Evolutionary conservation across 345 rosid genomes (phyloP).

Genomic region (Arabidopsis arenosa): DNA sequence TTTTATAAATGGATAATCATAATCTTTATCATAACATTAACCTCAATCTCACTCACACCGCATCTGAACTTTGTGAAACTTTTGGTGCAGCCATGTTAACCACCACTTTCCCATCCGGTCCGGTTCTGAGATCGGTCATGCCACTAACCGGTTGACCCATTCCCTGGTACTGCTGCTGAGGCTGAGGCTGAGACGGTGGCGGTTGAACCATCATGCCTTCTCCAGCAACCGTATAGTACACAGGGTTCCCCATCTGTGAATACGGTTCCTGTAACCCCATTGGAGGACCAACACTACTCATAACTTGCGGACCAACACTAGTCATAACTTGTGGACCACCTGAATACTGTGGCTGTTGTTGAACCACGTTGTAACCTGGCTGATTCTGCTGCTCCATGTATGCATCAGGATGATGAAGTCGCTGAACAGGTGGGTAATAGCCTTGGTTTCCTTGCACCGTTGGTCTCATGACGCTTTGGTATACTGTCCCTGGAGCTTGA

Average conservation of each 20-base stretch:
- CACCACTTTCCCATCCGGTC: slow-evolving; percentile 42
- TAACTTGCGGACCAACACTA: slow-evolving; percentile 42
- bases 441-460: slow-evolving; percentile 68
- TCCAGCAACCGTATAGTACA: slow-evolving; percentile 41
- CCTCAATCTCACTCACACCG: slow-evolving; percentile 26
- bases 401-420: slow-evolving; percentile 58
- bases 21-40: too few species aligned
- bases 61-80: slow-evolving; percentile 32
- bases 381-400: slow-evolving; percentile 76
- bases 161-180: slow-evolving; percentile 44
- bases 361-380: slow-evolving; percentile 64
- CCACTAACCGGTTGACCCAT: slow-evolving; percentile 43
- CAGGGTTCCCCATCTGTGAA: slow-evolving; percentile 42
- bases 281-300: slow-evolving; percentile 35
- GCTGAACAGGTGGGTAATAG: slow-evolving; percentile 68
- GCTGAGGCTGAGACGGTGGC: slow-evolving; percentile 8
- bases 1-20: neutral
- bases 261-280: slow-evolving; percentile 37
- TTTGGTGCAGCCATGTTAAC: slow-evolving; percentile 32
- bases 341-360: slow-evolving; percentile 46
- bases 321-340: slow-evolving; percentile 41
- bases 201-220: slow-evolving; percentile 46
- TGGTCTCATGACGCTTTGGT: slow-evolving; percentile 55
- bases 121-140: slow-evolving; percentile 37
- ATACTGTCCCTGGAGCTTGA: slow-evolving; percentile 51